Conservation (phyloP, 2,329 filamentous ascomycete genomes). For the Whalleya microplaca region DNA sequence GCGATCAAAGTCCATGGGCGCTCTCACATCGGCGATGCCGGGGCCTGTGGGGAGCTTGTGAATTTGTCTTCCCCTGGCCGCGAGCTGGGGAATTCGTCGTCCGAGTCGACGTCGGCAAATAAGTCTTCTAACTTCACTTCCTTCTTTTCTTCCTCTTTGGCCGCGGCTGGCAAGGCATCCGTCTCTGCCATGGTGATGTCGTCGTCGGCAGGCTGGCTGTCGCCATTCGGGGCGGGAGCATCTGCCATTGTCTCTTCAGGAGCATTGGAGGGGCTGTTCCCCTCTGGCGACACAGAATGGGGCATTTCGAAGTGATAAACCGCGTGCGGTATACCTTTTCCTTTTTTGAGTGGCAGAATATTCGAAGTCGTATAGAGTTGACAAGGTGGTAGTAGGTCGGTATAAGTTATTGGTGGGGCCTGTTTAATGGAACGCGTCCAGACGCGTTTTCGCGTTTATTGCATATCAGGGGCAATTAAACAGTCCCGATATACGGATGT, state of each 20-base stretch:
- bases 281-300: slow-evolving; percentile 46
- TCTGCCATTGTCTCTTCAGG: slow-evolving; percentile 43
- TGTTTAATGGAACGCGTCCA: slow-evolving; percentile 26
- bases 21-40: slow-evolving; percentile 50
- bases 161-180: slow-evolving; percentile 20
- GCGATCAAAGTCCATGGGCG: not conserved
- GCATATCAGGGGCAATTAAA: not conserved
- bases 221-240: slow-evolving; percentile 34
- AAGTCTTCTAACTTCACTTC: slow-evolving; percentile 61
- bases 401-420: slow-evolving; percentile 12
- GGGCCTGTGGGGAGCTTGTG: slow-evolving; percentile 47
- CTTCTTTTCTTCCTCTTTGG: slow-evolving; percentile 40
- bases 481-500: not conserved
- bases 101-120: slow-evolving; percentile 61
- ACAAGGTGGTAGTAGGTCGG: not conserved
- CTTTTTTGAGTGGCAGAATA: not conserved
- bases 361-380: not conserved
- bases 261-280: slow-evolving; percentile 34
- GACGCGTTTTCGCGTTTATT: slow-evolving; percentile 22
- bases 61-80: slow-evolving; percentile 42
- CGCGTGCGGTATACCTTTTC: not conserved
- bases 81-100: slow-evolving; percentile 64
- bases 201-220: slow-evolving; percentile 34
- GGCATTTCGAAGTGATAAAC: slow-evolving; percentile 43
- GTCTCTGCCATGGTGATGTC: slow-evolving; percentile 49